phyloP scores from a whole-genome alignment of 2,329 filamentous ascomycete species.

The Aureobasidium namibiae region DNA sequence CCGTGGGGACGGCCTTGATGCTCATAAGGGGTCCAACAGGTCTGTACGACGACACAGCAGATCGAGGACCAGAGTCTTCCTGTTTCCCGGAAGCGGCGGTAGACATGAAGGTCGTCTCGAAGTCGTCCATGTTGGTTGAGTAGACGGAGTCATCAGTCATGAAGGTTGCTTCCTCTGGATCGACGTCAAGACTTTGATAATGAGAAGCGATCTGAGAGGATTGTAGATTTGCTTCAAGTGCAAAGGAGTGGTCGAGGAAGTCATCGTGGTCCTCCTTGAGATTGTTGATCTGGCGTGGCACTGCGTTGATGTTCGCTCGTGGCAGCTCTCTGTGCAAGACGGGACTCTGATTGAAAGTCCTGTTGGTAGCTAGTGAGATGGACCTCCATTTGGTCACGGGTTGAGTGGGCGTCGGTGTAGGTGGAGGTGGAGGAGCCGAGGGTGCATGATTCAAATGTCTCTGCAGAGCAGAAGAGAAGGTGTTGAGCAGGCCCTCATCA shows the following conservation, averaged over 20 bases:
- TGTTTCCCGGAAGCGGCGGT: slow-evolving; percentile 1
- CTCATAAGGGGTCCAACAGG: slow-evolving; percentile 46
- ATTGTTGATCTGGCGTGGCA: background rate
- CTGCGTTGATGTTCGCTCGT: background rate
- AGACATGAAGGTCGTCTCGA: background rate
- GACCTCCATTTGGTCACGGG: slow-evolving; percentile 22
- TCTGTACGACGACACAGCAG: background rate
- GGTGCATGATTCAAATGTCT: slow-evolving; percentile 28
- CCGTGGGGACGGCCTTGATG: slow-evolving; percentile 62
- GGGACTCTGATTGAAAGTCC: slow-evolving; percentile 6
- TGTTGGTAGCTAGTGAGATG: slow-evolving; percentile 11
- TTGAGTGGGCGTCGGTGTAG: slow-evolving; percentile 15
- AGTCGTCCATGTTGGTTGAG: slow-evolving; percentile 22
- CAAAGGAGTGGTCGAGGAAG: slow-evolving; percentile 73
- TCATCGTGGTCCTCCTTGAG: slow-evolving; percentile 36
- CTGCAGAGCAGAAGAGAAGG: slow-evolving; percentile 36
- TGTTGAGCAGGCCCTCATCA: slow-evolving; percentile 40
- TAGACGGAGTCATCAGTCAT: slow-evolving; percentile 30
- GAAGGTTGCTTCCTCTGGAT: slow-evolving; percentile 22
- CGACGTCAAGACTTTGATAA: slow-evolving; percentile 14
- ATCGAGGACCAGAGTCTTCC: slow-evolving; percentile 19
- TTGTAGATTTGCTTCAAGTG: slow-evolving; percentile 56
- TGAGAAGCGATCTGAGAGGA: slow-evolving; percentile 49
- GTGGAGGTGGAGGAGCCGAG: background rate
- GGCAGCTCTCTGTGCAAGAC: background rate